Conservation (phyloP, 495 filamentous ascomycete genomes). For the Patellaria atrata region DNA sequence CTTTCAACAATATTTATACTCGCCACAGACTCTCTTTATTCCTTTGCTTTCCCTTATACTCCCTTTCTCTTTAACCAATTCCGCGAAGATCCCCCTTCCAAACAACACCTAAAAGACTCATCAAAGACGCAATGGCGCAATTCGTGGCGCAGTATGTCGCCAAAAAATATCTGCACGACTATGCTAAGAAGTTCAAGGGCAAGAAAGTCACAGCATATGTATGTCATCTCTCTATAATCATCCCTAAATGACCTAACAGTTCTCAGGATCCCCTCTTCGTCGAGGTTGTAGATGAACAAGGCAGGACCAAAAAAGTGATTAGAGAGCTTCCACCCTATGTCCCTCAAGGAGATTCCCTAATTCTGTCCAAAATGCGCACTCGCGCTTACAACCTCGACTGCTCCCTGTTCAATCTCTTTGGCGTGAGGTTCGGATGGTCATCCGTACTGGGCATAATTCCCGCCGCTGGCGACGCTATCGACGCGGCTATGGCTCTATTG, state of each 20-base stretch:
- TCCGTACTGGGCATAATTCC: conserved; percentile 71
- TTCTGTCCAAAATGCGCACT: conserved; percentile 67
- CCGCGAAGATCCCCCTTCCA: too few species aligned
- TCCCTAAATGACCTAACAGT: background rate
- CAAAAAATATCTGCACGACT: conserved; percentile 27
- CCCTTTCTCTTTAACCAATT: background rate
- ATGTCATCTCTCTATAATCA: conserved; percentile 2
- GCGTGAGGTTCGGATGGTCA: conserved; percentile 69
- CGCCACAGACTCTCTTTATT: too few species aligned
- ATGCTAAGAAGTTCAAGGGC: conserved; percentile 27
- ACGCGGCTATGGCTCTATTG: conserved; percentile 52
- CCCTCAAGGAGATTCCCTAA: conserved; percentile 60
- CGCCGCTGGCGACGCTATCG: conserved; percentile 56
- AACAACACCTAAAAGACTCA: background rate
- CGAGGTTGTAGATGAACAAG: conserved; percentile 20
- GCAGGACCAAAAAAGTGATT: conserved; percentile 29
- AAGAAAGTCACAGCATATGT: conserved; percentile 19
- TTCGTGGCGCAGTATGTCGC: conserved; percentile 26
- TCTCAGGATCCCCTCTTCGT: conserved; percentile 29
- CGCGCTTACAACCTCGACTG: conserved; percentile 73
- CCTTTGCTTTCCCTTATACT: background rate
- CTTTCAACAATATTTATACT: too few species aligned
- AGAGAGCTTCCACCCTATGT: conserved; percentile 36
- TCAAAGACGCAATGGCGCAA: conserved; percentile 23
- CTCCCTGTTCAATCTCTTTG: conserved; percentile 57